Percentiles rank a stretch among this genome's conserved stretches.
These are phyloP conservation scores for Dicorynia guianensis DNA, from an alignment of 306 rosid genomes.

Conservation along the genomic window DNA sequence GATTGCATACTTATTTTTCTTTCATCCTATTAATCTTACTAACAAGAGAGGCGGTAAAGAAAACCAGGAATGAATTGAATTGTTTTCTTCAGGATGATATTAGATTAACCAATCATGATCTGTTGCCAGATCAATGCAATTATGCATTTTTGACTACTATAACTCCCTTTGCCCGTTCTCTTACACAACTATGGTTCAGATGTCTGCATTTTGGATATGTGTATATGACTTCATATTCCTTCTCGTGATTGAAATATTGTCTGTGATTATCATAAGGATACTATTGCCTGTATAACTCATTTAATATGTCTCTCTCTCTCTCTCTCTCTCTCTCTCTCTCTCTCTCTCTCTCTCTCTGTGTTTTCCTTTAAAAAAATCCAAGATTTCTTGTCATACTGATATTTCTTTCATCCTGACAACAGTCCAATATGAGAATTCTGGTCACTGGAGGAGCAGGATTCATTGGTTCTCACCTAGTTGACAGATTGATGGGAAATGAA, in stretches of 20 bases:
- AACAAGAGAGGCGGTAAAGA: neutral
- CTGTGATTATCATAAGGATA: neutral
- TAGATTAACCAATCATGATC: neutral
- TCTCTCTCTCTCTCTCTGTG: neutral
- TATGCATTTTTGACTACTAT: neutral
- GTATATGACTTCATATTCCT: neutral
- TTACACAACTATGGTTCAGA: neutral
- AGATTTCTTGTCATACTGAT: neutral
- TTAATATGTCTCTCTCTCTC: neutral
- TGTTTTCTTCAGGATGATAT: neutral
- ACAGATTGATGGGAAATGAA: conserved; percentile 87
- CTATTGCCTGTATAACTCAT: neutral
- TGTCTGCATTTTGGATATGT: neutral
- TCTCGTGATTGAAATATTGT: neutral
- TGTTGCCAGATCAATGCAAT: neutral
- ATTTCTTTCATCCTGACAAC: conserved; percentile 30
- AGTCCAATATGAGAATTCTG: conserved; percentile 96
- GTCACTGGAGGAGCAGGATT: conserved; percentile 99
- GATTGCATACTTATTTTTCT: conserved; percentile 4
- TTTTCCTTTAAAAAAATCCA: neutral
- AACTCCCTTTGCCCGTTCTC: neutral
- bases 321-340: neutral
- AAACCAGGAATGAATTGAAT: neutral
- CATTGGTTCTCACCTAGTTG: conserved; percentile 94
- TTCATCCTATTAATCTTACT: neutral